A percentile compares a stretch with the other conserved stretches of the same genome.
phyloP scores from a whole-genome alignment of 73 alveolate species.

The Stentor coeruleus region DNA sequence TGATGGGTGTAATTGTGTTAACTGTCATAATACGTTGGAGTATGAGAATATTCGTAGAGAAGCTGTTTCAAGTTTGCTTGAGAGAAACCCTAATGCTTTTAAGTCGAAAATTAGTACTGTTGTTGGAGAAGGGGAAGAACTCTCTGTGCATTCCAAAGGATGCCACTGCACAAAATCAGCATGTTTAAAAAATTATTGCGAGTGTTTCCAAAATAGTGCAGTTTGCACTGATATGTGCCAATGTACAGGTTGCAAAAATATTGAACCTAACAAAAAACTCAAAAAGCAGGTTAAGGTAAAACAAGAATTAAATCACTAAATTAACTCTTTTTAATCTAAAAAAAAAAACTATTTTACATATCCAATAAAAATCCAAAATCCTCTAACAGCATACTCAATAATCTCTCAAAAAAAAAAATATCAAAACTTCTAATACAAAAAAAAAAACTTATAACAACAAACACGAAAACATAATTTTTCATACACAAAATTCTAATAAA shows the following conservation, averaged over 20 bases:
- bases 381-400: too few species aligned
- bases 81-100: slow-evolving; percentile 62
- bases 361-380: too few species aligned
- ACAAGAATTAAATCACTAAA: too few species aligned
- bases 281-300: too few species aligned
- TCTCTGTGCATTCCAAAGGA: slow-evolving; percentile 32
- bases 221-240: slow-evolving; percentile 50
- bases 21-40: slow-evolving; percentile 50
- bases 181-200: slow-evolving; percentile 47
- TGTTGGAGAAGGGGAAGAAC: not conserved
- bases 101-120: slow-evolving; percentile 56
- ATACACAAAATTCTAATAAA: too few species aligned
- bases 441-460: too few species aligned
- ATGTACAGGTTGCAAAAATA: slow-evolving; percentile 40
- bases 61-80: slow-evolving; percentile 38
- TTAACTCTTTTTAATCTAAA: too few species aligned
- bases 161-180: slow-evolving; percentile 38
- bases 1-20: slow-evolving; percentile 52
- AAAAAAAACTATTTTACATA: too few species aligned
- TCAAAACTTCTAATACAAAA: too few species aligned
- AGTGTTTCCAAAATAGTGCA: slow-evolving; percentile 38
- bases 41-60: slow-evolving; percentile 41
- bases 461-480: too few species aligned
- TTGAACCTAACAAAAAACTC: not conserved
- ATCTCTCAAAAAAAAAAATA: too few species aligned